Base-by-base conservation (phyloP, 768 basidiomycete species). In the Daedaleopsis nitida region DNA sequence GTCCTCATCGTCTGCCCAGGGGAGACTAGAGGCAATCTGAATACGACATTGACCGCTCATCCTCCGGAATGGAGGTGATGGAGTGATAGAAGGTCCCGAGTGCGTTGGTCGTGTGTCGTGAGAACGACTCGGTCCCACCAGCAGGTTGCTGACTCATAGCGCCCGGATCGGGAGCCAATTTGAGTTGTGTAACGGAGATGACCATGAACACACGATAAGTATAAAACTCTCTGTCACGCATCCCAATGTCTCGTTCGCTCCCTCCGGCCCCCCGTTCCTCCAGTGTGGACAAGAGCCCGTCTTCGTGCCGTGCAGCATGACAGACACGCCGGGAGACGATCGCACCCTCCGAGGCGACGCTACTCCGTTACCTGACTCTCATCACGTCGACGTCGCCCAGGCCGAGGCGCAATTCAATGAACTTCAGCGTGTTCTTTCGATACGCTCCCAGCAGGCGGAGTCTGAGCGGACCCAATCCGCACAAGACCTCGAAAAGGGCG, bases 381-480 rank as follows among this genome's bases (percentile, higher is more conserved):
- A 64, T 58, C 79, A 81, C 57, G 77, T 87, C 45, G 77, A 87
- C 70, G 68, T 87, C n/a, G 65, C 70, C 5, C 65, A 74, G 43
- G 86, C 86, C 9, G 81, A 84, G 70, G 70, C 76, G 24, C 78
- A 81, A 47, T 87, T 86, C 70, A 78, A 84, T 64, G 77, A 80
- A n/a, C 81, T 87, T 42, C 77, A 80, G 0, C 79, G 84, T 12
- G 63, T 59, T 9, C 62, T 73, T 12, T 69, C 72, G 14, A 59
- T 62, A 16, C 65, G 64, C 17, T 63, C 60, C 4, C 64, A 60
- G 17, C 60, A 58, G 35, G 59, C 53, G 19, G 24, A 11, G 9
- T 55, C 49, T 8, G 57, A 54, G 19, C 39, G 11, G 5, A 47
- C 23, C 38, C 60, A 14, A 9, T 47, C 53, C 11, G 43, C 44